These are phyloP conservation scores for Neurospora sp. DNA, from an alignment of 495 filamentous ascomycete genomes.

Conservation along the genomic window DNA sequence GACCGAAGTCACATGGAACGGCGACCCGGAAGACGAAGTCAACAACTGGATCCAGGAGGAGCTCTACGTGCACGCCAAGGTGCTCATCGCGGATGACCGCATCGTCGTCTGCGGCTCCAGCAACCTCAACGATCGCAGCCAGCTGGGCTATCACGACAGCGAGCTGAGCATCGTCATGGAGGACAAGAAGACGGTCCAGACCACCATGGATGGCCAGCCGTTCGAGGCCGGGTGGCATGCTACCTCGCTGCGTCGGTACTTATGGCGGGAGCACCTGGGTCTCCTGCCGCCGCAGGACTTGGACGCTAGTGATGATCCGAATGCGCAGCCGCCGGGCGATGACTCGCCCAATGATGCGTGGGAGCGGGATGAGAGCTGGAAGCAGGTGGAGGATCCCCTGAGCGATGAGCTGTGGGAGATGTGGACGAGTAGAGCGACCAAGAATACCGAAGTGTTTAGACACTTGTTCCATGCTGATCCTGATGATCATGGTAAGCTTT, in stretches of 20 bases:
- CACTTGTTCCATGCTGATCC: slow-evolving; percentile 89
- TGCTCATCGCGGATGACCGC: slow-evolving; percentile 76
- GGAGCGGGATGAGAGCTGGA: slow-evolving; percentile 53
- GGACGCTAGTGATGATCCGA: slow-evolving; percentile 61
- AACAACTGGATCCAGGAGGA: slow-evolving; percentile 90
- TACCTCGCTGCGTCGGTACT: slow-evolving; percentile 67
- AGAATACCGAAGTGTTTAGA: slow-evolving; percentile 76
- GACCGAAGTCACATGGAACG: slow-evolving; percentile 63
- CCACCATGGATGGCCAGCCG: slow-evolving; percentile 70
- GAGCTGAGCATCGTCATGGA: slow-evolving; percentile 91
- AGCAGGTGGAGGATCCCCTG: slow-evolving; percentile 75
- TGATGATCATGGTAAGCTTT: slow-evolving; percentile 59
- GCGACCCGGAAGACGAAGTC: slow-evolving; percentile 56
- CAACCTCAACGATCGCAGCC: slow-evolving; percentile 91
- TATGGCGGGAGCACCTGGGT: slow-evolving; percentile 92
- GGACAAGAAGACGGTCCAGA: slow-evolving; percentile 63
- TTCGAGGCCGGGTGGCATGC: slow-evolving; percentile 69
- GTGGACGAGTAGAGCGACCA: slow-evolving; percentile 68
- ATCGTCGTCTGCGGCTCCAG: slow-evolving; percentile 75
- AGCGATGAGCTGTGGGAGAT: slow-evolving; percentile 71
- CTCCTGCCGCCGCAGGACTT: slow-evolving; percentile 64
- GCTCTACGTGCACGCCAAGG: slow-evolving; percentile 85
- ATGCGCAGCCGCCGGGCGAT: slow-evolving; percentile 70
- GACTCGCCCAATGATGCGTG: slow-evolving; percentile 55
- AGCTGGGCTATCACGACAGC: slow-evolving; percentile 80